Conservation (phyloP, 2,329 filamentous ascomycete genomes). For the Xylariaceae sp. region DNA sequence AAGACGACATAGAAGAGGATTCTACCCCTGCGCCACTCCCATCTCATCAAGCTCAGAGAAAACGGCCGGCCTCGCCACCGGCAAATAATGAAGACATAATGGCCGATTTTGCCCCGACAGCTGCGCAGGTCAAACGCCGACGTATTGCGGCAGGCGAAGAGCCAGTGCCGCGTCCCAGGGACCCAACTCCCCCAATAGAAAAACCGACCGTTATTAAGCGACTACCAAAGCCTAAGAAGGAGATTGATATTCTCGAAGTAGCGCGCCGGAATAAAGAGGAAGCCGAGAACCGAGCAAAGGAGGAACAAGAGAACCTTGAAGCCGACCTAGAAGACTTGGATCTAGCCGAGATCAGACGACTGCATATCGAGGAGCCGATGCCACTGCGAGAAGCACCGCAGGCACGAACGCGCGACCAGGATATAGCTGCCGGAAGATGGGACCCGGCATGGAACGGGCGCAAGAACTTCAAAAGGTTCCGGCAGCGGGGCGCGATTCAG, state of each 20-base stretch:
- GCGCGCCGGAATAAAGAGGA: conserved; percentile 56
- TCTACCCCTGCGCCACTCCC: conserved; percentile 9
- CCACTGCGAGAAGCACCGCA: conserved; percentile 47
- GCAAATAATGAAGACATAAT: conserved; percentile 53
- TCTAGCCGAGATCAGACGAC: conserved; percentile 64
- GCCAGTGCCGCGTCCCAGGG: conserved; percentile 35
- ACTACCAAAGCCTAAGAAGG: conserved; percentile 45
- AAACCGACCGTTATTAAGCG: conserved; percentile 36
- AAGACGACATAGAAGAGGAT: conserved; percentile 35
- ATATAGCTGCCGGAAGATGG: conserved; percentile 60
- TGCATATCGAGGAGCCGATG: conserved; percentile 75
- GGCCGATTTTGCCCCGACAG: conserved; percentile 69
- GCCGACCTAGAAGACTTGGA: conserved; percentile 59
- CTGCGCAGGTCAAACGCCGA: conserved; percentile 72
- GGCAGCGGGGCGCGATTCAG: conserved; percentile 48
- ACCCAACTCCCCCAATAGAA: conserved; percentile 26
- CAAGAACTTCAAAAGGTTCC: conserved; percentile 93
- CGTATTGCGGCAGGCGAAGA: conserved; percentile 56
- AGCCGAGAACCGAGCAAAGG: conserved; percentile 58
- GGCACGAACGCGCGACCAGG: conserved; percentile 42
- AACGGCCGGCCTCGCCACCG: conserved; percentile 41
- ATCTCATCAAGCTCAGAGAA: conserved; percentile 35
- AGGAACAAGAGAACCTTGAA: conserved; percentile 50
- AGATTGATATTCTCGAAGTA: conserved; percentile 63
- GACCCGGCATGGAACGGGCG: conserved; percentile 87